These are phyloP conservation scores for Cunninghamia lanceolata DNA, from an alignment of 75 land plant species.

Conservation along the genomic window DNA sequence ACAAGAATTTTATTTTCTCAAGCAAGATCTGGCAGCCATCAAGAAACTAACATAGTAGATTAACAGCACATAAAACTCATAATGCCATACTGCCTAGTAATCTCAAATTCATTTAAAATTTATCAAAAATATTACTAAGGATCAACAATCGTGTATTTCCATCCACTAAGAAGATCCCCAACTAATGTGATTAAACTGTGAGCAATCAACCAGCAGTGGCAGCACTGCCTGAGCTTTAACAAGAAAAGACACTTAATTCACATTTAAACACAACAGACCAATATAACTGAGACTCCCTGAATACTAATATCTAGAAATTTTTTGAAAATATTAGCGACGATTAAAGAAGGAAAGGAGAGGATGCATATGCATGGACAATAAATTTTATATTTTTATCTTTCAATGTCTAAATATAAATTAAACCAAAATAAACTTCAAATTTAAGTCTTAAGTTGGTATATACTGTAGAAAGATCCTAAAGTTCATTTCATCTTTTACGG, in stretches of 20 bases:
- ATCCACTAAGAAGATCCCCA: background rate
- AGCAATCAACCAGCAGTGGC: background rate
- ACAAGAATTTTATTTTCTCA: background rate
- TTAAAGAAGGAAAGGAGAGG: background rate
- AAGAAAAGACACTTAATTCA: background rate
- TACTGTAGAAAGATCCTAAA: no score
- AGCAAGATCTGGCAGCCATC: slow-evolving; percentile 1
- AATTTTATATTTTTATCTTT: no score
- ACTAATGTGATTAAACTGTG: background rate
- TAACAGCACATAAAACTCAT: background rate
- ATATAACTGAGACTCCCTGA: background rate
- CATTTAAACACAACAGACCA: background rate
- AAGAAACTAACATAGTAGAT: background rate
- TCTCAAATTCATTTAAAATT: background rate
- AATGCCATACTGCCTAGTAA: background rate
- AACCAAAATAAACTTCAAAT: no score
- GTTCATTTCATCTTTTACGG: no score
- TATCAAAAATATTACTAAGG: background rate
- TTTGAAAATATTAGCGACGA: background rate
- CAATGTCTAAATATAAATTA: no score
- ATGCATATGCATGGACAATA: background rate
- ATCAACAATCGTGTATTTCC: background rate
- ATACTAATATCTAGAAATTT: background rate
- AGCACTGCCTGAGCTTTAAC: background rate
- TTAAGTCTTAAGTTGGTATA: no score